Percentiles rank a stretch among this genome's conserved stretches.
These are phyloP conservation scores for Ballota nigra DNA, from an alignment of 257 asterid genomes.

Conservation along the genomic window DNA sequence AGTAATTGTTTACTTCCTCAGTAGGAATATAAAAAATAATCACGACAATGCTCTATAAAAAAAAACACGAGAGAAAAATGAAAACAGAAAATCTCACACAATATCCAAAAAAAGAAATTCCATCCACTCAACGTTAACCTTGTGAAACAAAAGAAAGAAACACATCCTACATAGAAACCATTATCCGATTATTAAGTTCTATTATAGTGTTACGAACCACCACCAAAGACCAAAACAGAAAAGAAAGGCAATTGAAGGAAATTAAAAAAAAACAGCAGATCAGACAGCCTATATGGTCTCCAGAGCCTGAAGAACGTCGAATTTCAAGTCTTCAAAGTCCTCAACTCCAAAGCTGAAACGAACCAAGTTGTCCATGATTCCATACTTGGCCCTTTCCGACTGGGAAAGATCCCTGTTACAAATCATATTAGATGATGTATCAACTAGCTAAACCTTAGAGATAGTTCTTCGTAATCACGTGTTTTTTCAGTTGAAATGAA, in stretches of 20 bases:
- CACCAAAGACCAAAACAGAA: background rate
- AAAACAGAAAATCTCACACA: too few relatives aligned
- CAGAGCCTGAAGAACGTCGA: constrained; percentile 87
- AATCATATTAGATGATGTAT: background rate
- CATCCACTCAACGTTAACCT: background rate
- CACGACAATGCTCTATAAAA: too few relatives aligned
- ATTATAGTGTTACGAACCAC: background rate
- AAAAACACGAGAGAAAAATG: too few relatives aligned
- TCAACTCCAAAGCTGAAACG: constrained; percentile 95
- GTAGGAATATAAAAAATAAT: too few relatives aligned
- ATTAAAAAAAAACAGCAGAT: constrained; percentile 16
- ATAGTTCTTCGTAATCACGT: background rate
- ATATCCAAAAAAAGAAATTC: too few relatives aligned
- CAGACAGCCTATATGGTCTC: constrained; percentile 46
- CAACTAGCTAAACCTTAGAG: background rate
- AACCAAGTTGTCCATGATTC: constrained; percentile 83
- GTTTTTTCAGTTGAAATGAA: background rate
- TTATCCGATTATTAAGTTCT: background rate
- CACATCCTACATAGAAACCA: background rate
- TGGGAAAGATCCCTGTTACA: constrained; percentile 77
- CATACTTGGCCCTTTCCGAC: constrained; percentile 74
- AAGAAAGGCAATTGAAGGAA: background rate
- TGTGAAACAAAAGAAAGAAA: background rate
- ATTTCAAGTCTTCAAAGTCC: constrained; percentile 73
- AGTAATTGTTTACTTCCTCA: background rate